Evolutionary conservation across 129 eudicot genomes (phyloP), one percentile per base, ranked within the genome.

Genomic region (Flaveria brownii): DNA sequence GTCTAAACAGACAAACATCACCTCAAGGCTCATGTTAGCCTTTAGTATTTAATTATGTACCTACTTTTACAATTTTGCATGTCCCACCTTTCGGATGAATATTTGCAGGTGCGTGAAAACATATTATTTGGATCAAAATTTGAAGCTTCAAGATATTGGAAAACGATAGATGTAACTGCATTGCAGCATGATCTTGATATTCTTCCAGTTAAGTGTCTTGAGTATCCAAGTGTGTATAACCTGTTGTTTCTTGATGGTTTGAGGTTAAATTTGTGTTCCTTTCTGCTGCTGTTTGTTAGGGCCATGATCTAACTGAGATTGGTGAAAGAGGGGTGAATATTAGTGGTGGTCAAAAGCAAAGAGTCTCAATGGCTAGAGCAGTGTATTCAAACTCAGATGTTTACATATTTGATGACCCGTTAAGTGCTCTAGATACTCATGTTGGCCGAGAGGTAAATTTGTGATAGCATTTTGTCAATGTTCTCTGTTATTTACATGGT

Each of bases 311-410:
- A 30, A 94, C 98, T 15, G 98, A 94, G 81, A 94, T 94, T 71
- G 98, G 98, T 61, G 98, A 94, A 87, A 87, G 98, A 81, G 98
- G 98, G 56, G 98, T 94, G 76, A 94, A 94, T 78, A 91, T 94
- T 66, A 94, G 98, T 82, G 98, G 97, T 55, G 98, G 98, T 18
- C 98, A 94, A 82, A 94, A 87, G 86, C 98, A 94, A 85, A 83
- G 98, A 82, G 93, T 94, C 41, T 94, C 98, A 7, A 88, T 94
- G 98, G 98, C 98, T 57, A 85, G 98, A 83, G 98, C 98, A 65
- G 98, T 94, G 2, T 94, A 94, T 83, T 88, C 98, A 49, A 74
- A 91, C 77, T 85, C 98, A 49, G 98, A 94, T 87, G 90, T 91
- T 22, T 94, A 86, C 82, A 80, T 94, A 81, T 94, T 94, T 82